phyloP scores from a whole-genome alignment of 1,284 basidiomycete genomes.

The Sanguinoderma infundibulare region DNA sequence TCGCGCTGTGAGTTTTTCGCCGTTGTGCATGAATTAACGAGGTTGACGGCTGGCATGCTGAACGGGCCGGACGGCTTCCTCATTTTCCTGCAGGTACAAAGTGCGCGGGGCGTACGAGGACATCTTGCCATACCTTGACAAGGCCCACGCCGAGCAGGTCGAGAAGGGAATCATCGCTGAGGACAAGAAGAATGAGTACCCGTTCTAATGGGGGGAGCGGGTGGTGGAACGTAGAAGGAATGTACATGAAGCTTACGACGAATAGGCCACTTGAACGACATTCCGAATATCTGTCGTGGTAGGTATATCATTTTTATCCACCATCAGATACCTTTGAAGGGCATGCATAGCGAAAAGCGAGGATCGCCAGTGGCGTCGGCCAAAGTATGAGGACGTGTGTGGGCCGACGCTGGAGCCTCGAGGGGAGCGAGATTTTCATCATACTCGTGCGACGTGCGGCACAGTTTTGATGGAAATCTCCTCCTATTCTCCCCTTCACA shows the following conservation, averaged over 20 bases:
- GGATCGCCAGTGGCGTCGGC: neutral
- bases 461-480: no score
- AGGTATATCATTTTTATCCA: no score
- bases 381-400: neutral
- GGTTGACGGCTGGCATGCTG: neutral
- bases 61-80: neutral
- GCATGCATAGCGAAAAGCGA: no score
- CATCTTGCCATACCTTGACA: constrained; percentile 54
- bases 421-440: no score
- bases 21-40: no score
- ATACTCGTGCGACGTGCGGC: no score
- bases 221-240: neutral
- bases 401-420: no score
- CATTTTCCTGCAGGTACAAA: constrained; percentile 50
- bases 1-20: constrained; percentile 50
- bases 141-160: constrained; percentile 44
- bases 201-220: constrained; percentile 18
- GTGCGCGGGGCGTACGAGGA: constrained; percentile 54
- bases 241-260: no score
- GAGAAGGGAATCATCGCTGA: constrained; percentile 19
- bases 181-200: constrained; percentile 21
- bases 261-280: no score
- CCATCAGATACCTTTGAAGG: no score
- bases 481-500: no score
- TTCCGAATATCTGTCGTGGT: no score